Evolutionary conservation across 2,329 filamentous ascomycete species (phyloP).

Genomic region (Colletotrichum echinochloae): DNA sequence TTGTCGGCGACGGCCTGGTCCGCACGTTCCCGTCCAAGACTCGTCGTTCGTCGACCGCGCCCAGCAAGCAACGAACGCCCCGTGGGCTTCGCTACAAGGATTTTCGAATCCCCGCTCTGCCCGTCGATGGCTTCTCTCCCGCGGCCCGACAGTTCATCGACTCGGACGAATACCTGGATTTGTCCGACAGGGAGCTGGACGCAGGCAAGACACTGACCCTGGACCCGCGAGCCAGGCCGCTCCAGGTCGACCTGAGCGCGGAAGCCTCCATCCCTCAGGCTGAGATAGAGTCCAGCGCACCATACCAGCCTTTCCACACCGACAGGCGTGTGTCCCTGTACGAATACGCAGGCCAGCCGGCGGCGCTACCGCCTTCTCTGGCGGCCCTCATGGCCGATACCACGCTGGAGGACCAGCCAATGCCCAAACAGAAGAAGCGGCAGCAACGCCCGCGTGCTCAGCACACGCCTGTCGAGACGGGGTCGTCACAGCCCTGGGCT

Average conservation of each 20-base stretch:
- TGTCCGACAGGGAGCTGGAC: constrained; percentile 65
- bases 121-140: constrained; percentile 69
- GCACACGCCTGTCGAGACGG: constrained; percentile 39
- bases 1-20: constrained; percentile 74
- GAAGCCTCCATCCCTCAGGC: constrained; percentile 78
- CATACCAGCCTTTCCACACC: constrained; percentile 96
- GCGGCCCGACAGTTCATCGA: constrained; percentile 68
- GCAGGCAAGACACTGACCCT: constrained; percentile 66
- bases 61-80: constrained; percentile 63
- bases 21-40: constrained; percentile 73
- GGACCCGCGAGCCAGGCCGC: constrained; percentile 55
- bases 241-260: constrained; percentile 57
- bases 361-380: constrained; percentile 49
- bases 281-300: constrained; percentile 94
- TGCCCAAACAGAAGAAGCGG: constrained; percentile 54
- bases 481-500: constrained; percentile 58
- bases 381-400: constrained; percentile 56
- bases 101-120: constrained; percentile 72
- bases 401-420: constrained; percentile 54
- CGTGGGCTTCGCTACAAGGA: constrained; percentile 73
- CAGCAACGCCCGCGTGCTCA: constrained; percentile 45
- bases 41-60: constrained; percentile 65
- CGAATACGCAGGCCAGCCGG: constrained; percentile 63
- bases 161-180: constrained; percentile 67
- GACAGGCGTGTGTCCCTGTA: constrained; percentile 86